Evolutionary conservation across 371 early-diverging fungal species (phyloP).

Genomic region (Mucor sp.): DNA sequence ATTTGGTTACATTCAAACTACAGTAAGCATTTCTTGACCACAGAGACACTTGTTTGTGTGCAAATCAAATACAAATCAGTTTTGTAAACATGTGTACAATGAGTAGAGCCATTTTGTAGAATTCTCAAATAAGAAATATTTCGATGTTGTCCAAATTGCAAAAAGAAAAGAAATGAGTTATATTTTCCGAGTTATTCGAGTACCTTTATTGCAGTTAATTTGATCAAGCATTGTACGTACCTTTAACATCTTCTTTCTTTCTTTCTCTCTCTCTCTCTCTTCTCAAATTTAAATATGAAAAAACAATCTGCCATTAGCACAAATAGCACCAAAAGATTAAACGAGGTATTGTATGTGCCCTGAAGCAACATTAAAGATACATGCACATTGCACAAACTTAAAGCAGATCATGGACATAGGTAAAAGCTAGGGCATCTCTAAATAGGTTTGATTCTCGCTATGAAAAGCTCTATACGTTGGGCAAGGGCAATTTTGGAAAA

Average conservation of each 20-base stretch:
- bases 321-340: conserved; percentile 13
- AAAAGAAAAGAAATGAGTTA: neutral
- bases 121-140: conserved; percentile 5
- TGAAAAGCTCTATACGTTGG: conserved; percentile 59
- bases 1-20: neutral
- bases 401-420: neutral
- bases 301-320: neutral
- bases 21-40: neutral
- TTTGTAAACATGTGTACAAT: neutral
- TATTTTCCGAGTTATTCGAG: conserved; percentile 23
- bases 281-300: neutral
- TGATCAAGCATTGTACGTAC: neutral
- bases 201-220: neutral
- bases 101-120: neutral
- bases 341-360: conserved; percentile 23
- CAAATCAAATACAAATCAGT: neutral
- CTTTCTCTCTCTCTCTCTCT: neutral
- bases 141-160: conserved; percentile 23
- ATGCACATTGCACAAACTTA: neutral
- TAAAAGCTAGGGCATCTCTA: neutral
- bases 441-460: conserved; percentile 27
- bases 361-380: neutral
- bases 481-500: conserved; percentile 86
- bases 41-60: neutral
- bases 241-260: conserved; percentile 3